Base-by-base conservation (phyloP, 805 yeast genomes). In the Zygosaccharomyces siamensis region DNA sequence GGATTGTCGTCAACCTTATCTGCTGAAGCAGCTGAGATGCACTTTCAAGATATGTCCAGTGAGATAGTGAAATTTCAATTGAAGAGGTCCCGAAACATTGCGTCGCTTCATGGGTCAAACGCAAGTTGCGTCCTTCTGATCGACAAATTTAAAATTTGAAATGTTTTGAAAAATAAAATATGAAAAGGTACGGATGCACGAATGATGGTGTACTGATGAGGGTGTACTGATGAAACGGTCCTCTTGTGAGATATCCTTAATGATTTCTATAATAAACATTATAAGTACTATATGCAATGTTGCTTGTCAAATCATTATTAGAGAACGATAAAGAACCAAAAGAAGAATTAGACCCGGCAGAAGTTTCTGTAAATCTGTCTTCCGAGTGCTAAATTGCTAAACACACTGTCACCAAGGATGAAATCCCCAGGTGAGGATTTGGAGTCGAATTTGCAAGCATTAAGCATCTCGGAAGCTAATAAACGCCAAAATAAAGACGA, bases 401-500 rank as follows among this genome's bases (percentile, higher is more conserved):
- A 18, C 16, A 33, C 16, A 33, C 7, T 33, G 20, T 5, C 20
- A 20, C 16, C 5, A 14, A 33, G 12, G 21, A 57, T 53, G 57
- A 51, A 57, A 12, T 58, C 58, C 30, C 46, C 56, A 21, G 61
- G 56, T 23, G 61, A 59, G 24, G 67, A 57, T 47, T 46, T 65
- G 27, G 66, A 60, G 10, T n/a, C 59, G 11, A 55, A 56, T 28
- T 47, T 65, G 46, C 62, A 56, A 48, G 62, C 62, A 32, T 51
- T 63, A 18, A 63, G 60, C 46, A 51, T 64, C 11, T 44, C 59
- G 12, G 51, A 48, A 28, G 38, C 49, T 18, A 37, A n/a, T 23
- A 46, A 26, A 35, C 36, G 28, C 4, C 26, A 23, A 3, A 24
- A 24, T 18, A 39, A 32, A 33, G 32, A 39, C 27, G 47, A 28